Conservation (phyloP, 345 rosid genomes). For the Acer saccharum region DNA sequence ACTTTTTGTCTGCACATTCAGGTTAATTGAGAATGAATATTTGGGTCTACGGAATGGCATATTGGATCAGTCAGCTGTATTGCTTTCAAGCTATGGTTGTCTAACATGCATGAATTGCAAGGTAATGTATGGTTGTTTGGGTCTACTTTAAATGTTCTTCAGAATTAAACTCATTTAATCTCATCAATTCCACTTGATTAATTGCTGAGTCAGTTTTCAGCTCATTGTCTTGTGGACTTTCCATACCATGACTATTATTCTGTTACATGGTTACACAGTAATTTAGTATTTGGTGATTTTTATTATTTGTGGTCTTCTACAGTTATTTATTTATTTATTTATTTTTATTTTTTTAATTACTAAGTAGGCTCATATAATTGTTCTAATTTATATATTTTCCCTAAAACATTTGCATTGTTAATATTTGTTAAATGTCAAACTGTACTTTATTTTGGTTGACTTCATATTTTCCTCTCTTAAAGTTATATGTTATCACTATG, state of each 20-base stretch:
- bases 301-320: not conserved
- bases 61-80: constrained; percentile 91
- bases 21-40: constrained; percentile 91
- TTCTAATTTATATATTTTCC: not conserved
- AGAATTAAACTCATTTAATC: not conserved
- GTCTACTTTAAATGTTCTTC: not conserved
- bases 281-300: not conserved
- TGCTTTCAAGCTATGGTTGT: constrained; percentile 82
- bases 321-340: no score
- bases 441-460: not conserved
- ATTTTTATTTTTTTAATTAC: not conserved
- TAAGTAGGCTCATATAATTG: not conserved
- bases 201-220: not conserved
- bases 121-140: constrained; percentile 43
- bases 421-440: not conserved
- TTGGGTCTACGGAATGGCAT: constrained; percentile 92
- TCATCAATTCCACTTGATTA: not conserved
- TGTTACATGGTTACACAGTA: not conserved
- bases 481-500: constrained; percentile 6
- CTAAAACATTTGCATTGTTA: not conserved
- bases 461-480: constrained; percentile 2
- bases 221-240: not conserved
- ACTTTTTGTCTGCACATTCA: constrained; percentile 34
- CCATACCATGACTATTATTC: not conserved
- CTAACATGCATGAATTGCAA: constrained; percentile 90